phyloP scores from a whole-genome alignment of 768 basidiomycete genomes.

The Amanita exitialis region DNA sequence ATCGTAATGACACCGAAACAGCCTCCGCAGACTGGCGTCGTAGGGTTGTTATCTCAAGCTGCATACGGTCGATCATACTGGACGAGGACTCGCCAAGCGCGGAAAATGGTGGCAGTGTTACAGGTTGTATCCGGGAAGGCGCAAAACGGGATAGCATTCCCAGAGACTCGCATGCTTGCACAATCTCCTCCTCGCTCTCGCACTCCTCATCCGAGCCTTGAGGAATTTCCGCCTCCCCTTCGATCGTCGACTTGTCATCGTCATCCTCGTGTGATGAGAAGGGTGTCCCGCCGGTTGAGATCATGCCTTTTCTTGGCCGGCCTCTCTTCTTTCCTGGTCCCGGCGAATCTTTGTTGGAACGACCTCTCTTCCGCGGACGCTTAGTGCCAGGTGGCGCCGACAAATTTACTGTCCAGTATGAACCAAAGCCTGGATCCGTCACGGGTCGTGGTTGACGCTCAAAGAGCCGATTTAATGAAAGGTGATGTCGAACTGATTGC shows the following conservation, averaged over 20 bases:
- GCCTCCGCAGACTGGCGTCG: slow-evolving; percentile 63
- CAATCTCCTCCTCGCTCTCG: slow-evolving; percentile 62
- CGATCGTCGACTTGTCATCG: slow-evolving; percentile 8
- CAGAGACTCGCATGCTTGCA: slow-evolving; percentile 30
- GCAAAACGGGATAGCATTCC: slow-evolving; percentile 26
- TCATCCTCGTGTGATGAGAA: slow-evolving; percentile 12
- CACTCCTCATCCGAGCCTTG: slow-evolving; percentile 41
- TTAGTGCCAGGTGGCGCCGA: slow-evolving; percentile 80
- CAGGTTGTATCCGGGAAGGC: slow-evolving; percentile 18
- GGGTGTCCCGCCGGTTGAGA: slow-evolving; percentile 1
- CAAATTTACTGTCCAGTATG: slow-evolving; percentile 87
- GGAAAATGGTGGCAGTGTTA: slow-evolving; percentile 34
- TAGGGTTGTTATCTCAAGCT: slow-evolving; percentile 53
- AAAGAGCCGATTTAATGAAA: slow-evolving; percentile 74
- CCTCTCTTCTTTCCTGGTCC: slow-evolving; percentile 29
- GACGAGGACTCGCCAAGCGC: slow-evolving; percentile 26
- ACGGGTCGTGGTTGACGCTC: slow-evolving; percentile 76
- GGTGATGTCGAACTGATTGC: slow-evolving; percentile 85
- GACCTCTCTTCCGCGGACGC: slow-evolving; percentile 72
- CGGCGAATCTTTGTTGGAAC: slow-evolving; percentile 36
- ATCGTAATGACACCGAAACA: slow-evolving; percentile 48
- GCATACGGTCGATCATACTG: slow-evolving; percentile 48
- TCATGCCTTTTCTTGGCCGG: slow-evolving; percentile 23
- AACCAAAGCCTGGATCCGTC: slow-evolving; percentile 80
- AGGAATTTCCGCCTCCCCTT: slow-evolving; percentile 11